phyloP scores from a whole-genome alignment of 352 stramenopile species.

The Pythium periplocum region DNA sequence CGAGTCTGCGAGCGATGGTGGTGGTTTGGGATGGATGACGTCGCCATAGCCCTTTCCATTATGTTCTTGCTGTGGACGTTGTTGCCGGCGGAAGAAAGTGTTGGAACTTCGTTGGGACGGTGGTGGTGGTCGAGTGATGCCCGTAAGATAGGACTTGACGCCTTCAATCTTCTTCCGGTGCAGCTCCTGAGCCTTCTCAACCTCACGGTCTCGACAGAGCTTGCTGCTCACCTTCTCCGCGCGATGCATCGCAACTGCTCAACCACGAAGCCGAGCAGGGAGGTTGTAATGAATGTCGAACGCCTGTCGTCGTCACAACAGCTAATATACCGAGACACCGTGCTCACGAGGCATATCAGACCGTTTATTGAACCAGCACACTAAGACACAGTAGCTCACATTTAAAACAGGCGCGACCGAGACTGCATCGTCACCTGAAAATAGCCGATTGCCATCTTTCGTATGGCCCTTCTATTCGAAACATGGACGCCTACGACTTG shows the following conservation, averaged over 20 bases:
- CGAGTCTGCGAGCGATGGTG: background rate
- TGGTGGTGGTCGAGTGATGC: conserved; percentile 19
- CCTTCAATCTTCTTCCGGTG: conserved; percentile 68
- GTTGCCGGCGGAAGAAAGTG: conserved; percentile 18
- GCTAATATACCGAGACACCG: no score
- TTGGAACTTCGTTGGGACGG: conserved; percentile 16
- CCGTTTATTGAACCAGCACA: no score
- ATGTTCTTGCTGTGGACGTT: conserved; percentile 8
- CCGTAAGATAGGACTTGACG: conserved; percentile 50
- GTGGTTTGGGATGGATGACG: background rate
- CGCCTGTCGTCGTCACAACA: no score
- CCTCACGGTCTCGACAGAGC: conserved; percentile 60
- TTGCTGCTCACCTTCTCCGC: conserved; percentile 76
- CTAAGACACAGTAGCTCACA: background rate
- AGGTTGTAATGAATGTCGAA: no score
- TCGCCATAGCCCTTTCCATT: background rate
- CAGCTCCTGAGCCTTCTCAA: conserved; percentile 63
- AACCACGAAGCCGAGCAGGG: background rate
- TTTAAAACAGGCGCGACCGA: background rate
- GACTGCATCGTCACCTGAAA: conserved; percentile 4
- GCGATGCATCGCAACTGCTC: conserved; percentile 40
- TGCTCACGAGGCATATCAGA: no score
- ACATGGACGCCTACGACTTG: no score
- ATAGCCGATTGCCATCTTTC: background rate
- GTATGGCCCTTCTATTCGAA: no score